Conservation (phyloP, 257 asterid species). For the Nicotiana sylvestris region DNA sequence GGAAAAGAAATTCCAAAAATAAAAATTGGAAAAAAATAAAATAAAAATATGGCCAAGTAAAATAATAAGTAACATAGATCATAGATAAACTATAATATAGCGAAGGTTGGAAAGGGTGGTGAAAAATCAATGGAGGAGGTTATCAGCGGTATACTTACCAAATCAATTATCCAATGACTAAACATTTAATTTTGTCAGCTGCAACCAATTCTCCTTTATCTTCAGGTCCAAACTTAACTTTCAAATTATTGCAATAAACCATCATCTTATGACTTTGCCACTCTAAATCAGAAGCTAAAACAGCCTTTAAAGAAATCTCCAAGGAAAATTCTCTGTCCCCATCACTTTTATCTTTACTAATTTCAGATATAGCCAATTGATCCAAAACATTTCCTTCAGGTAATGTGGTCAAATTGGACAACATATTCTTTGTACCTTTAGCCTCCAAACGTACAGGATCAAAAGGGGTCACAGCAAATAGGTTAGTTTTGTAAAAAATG, state of each 20-base stretch:
- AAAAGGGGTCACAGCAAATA: constrained; percentile 25
- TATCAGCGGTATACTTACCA: background rate
- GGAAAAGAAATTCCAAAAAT: no score
- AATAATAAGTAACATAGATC: no score
- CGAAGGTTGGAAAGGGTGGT: background rate
- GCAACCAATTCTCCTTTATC: constrained; percentile 30
- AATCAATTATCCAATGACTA: constrained; percentile 8
- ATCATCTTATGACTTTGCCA: constrained; percentile 23
- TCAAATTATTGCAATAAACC: constrained; percentile 38
- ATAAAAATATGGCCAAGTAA: no score
- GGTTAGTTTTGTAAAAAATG: constrained; percentile 27
- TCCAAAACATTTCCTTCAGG: background rate
- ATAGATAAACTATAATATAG: no score
- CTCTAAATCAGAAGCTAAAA: constrained; percentile 6
- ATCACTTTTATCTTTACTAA: constrained; percentile 9
- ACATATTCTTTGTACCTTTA: background rate
- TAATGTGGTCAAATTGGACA: constrained; percentile 11
- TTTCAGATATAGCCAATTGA: background rate
- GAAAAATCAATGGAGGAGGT: background rate
- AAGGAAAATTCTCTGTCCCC: constrained; percentile 29
- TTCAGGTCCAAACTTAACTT: constrained; percentile 15
- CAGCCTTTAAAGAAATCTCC: constrained; percentile 28
- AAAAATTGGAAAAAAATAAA: no score
- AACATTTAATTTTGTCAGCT: constrained; percentile 17
- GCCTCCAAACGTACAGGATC: constrained; percentile 16